phyloP scores from a whole-genome alignment of 306 rosid species.

The Cucurbita moschata region DNA sequence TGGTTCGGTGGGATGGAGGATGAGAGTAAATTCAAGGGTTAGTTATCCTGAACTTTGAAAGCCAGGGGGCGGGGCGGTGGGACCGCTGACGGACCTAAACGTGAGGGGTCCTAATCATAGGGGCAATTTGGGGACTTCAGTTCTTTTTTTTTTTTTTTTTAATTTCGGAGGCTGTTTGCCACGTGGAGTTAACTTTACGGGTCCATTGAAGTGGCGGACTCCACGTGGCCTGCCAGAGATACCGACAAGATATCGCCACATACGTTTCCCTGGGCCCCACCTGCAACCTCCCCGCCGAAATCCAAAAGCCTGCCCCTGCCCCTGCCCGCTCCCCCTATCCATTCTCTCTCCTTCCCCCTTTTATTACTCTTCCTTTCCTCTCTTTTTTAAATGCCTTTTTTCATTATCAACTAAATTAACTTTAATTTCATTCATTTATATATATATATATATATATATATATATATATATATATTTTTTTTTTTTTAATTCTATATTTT shows the following conservation, averaged over 20 bases:
- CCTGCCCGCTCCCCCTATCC: not conserved
- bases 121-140: not conserved
- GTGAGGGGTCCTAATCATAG: not conserved
- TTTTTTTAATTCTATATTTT: too few relatives aligned
- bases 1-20: not conserved
- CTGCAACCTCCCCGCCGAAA: not conserved
- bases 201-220: not conserved
- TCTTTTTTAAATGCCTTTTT: not conserved
- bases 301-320: not conserved
- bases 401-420: not conserved
- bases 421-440: too few relatives aligned
- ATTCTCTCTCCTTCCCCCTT: not conserved
- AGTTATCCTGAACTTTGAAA: not conserved
- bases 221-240: constrained; percentile 5
- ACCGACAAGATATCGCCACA: not conserved
- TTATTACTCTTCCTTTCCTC: not conserved
- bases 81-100: not conserved
- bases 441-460: too few relatives aligned
- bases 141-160: too few relatives aligned
- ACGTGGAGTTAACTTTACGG: not conserved
- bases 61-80: not conserved
- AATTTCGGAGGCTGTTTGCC: not conserved
- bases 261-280: not conserved
- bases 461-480: too few relatives aligned
- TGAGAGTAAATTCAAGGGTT: not conserved